Percentiles rank a stretch among this genome's conserved stretches.
phyloP scores from a whole-genome alignment of 352 stramenopile species.

The Thalassiosira mediterranea region DNA sequence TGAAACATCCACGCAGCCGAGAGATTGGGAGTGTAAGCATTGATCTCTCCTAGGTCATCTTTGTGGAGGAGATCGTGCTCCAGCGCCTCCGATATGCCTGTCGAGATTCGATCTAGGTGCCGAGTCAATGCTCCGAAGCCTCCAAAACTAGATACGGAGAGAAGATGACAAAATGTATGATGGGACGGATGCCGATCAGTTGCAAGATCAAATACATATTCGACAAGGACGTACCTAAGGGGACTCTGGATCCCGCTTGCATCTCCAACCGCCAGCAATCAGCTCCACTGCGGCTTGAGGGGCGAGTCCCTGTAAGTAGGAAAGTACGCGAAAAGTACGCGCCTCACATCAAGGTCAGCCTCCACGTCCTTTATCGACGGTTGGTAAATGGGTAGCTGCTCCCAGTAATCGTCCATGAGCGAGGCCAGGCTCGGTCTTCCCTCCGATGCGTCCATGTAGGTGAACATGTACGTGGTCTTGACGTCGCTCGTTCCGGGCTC shows the following conservation, averaged over 20 bases:
- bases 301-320: constrained; percentile 86
- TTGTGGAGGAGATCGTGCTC: constrained; percentile 80
- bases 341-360: constrained; percentile 77
- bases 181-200: too few relatives aligned
- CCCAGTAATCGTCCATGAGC: constrained; percentile 87
- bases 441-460: constrained; percentile 85
- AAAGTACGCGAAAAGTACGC: constrained; percentile 86
- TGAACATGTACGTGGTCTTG: constrained; percentile 89
- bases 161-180: too few relatives aligned
- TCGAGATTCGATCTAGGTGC: constrained; percentile 80
- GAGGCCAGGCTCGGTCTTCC: constrained; percentile 68
- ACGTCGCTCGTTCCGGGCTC: constrained; percentile 67
- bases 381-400: constrained; percentile 84
- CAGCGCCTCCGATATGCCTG: constrained; percentile 80
- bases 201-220: too few relatives aligned
- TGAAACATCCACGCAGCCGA: constrained; percentile 88
- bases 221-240: too few relatives aligned
- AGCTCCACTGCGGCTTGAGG: constrained; percentile 73
- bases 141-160: too few relatives aligned
- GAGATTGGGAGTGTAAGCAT: constrained; percentile 86
- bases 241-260: constrained; percentile 86
- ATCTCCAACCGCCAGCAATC: constrained; percentile 85
- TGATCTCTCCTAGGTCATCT: constrained; percentile 83
- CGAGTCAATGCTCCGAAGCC: constrained; percentile 86
- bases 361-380: constrained; percentile 70